Evolutionary conservation across 148 eudicot genomes (phyloP), one percentile per base, ranked within the genome.

Genomic region (Diospyros lotus): DNA sequence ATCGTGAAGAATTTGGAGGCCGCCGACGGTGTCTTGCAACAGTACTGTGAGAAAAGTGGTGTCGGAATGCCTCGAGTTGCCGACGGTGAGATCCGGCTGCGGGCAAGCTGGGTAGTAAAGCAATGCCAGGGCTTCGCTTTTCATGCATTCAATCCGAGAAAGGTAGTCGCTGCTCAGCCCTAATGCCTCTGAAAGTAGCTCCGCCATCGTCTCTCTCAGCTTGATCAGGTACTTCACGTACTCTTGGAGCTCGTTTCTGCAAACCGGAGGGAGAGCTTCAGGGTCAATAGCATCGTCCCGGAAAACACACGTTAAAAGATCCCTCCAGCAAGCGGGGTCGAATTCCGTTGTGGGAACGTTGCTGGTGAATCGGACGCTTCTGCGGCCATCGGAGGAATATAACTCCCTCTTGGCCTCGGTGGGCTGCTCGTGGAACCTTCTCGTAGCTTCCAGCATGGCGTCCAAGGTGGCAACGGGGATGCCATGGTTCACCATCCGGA

Each of bases 101-200:
- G 89, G 91, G 73, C 91, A 87, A 67, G 78, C 75, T 46, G 91
- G 87, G 81, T 87, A 87, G 69, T 85, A 87, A 48, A 81, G 84
- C 71, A 81, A 72, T 5, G 73, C 78, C 76, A 87, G 61, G 51
- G 83, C 72, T 67, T 81, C 79, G 15, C 82, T 78, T 76, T 78
- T 80, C 85, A 85, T 79, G 73, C 84, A 87, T 46, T 87, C 86
- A 3, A 75, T 80, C 9, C 58, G 72, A 3, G 82, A 59, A 51
- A 87, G 75, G 81, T 83, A 80, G 59, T 85, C 85, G 53, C 74
- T 77, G 13, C 73, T 45, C 6, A 87, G 80, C 55, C 91, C 86
- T 65, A 87, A 63, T 58, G 86, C 89, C 63, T 44, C 74, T 42
- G 89, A 87, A 2, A 85, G 74, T n/a, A 80, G 52, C 67, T 81